phyloP scores from a whole-genome alignment of 2,329 filamentous ascomycete species.

The Epichloe baconii region DNA sequence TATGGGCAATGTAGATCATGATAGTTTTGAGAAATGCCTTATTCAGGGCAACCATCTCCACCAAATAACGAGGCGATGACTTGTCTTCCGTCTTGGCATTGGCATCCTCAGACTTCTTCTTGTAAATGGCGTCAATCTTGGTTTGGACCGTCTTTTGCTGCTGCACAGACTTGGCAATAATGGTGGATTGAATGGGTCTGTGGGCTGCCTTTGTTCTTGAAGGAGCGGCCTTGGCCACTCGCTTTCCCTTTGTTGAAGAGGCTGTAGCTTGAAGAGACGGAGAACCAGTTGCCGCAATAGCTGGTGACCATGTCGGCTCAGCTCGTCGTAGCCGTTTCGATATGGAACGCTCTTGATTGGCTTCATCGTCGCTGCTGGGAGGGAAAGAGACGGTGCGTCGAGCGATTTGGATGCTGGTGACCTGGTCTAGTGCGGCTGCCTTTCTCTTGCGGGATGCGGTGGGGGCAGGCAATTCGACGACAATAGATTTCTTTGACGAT shows the following conservation, averaged over 20 bases:
- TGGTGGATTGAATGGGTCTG: constrained; percentile 18
- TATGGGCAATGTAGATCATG: constrained; percentile 56
- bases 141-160: constrained; percentile 19
- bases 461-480: constrained; percentile 14
- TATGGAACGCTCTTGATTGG: background rate
- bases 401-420: constrained; percentile 13
- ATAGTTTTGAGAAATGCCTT: constrained; percentile 55
- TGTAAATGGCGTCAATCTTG: constrained; percentile 23
- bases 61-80: constrained; percentile 36
- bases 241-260: constrained; percentile 17
- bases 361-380: constrained; percentile 22
- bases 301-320: constrained; percentile 8
- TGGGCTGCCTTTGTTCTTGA: constrained; percentile 18
- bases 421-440: constrained; percentile 14
- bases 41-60: constrained; percentile 51
- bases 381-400: constrained; percentile 19
- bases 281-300: background rate
- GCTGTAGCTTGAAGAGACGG: background rate
- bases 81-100: constrained; percentile 11
- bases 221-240: constrained; percentile 15
- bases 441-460: constrained; percentile 25
- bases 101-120: constrained; percentile 16
- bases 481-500: constrained; percentile 22
- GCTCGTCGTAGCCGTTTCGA: constrained; percentile 9
- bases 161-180: constrained; percentile 18